These are phyloP conservation scores for Lumnitzera littorea DNA, from an alignment of 345 rosid genomes.

Conservation along the genomic window DNA sequence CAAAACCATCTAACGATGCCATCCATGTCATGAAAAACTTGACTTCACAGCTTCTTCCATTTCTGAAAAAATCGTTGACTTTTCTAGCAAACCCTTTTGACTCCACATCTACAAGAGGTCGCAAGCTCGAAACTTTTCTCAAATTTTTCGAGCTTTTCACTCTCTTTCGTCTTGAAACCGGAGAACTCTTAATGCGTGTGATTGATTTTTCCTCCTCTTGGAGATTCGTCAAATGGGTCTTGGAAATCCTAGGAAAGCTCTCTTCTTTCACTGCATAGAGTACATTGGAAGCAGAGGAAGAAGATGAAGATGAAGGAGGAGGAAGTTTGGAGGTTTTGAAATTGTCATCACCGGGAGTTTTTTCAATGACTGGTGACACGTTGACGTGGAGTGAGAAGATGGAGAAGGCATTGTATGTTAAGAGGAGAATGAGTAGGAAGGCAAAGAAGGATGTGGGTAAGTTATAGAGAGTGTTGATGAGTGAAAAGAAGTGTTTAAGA, in stretches of 20 bases:
- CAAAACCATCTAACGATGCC: constrained; percentile 51
- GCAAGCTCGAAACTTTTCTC: constrained; percentile 15
- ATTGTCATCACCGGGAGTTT: constrained; percentile 18
- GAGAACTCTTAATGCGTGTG: constrained; percentile 14
- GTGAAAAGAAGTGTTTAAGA: constrained; percentile 3
- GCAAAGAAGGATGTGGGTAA: constrained; percentile 61
- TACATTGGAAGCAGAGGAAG: constrained; percentile 24
- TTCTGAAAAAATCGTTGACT: constrained; percentile 39
- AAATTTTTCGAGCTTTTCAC: not conserved
- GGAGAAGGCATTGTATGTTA: constrained; percentile 58
- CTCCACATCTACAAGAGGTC: constrained; percentile 1
- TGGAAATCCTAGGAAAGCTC: constrained; percentile 20
- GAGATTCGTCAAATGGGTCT: constrained; percentile 27
- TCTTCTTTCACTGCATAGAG: constrained; percentile 51
- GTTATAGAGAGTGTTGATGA: constrained; percentile 30
- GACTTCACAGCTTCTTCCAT: constrained; percentile 39
- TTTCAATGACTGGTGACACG: constrained; percentile 25
- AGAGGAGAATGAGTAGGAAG: constrained; percentile 48
- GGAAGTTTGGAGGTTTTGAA: constrained; percentile 12
- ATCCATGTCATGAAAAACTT: constrained; percentile 95
- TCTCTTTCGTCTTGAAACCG: constrained; percentile 13
- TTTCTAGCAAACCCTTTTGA: constrained; percentile 34
- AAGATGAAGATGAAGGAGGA: constrained; percentile 6
- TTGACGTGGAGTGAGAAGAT: constrained; percentile 55
- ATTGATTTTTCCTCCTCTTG: constrained; percentile 14